Evolutionary conservation across 805 yeast genomes (phyloP), one percentile per base, ranked within the genome.

Genomic region (Wickerhamiella spandovensis): DNA sequence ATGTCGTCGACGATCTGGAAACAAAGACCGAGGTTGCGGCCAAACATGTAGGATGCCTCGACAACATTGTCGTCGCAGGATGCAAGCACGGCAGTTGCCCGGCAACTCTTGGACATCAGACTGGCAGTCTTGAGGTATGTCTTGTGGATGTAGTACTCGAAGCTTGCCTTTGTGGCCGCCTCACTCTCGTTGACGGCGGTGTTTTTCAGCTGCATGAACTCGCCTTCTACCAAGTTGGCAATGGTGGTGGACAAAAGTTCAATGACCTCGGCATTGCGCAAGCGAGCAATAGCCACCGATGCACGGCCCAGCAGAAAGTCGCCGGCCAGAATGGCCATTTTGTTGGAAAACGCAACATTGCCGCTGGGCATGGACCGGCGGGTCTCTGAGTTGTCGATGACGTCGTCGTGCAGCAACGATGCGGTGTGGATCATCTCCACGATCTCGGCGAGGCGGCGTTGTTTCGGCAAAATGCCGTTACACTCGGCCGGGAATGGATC

Each of bases 371-470:
- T 76, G 43, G 95, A 95, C 56, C 98, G 74, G 64, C 98, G 75
- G 32, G 90, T 76, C 61, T 85, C 97, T 44, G 81, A 74, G 61
- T 76, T 72, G 68, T 92, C 98, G 59, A 92, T 90, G 53, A 92
- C 98, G 65, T 92, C 98, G 67, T 92, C 98, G 65, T 92, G 98
- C 49, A 92, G 74, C 56, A 92, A 70, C 12, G 95, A 84, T 2
- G 98, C 97, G 0, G 97, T 92, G 66, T 92, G 98, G 56, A 92
- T 92, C 95, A 92, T 85, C 68, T 92, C 98, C 9, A 90, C 95
- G 60, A 92, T 90, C 68, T 92, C 98, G 1, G 98, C 97, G 50
- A 92, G 73, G 52, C 98, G 75, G 56, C 97, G 75, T 68, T 92
- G 98, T 58, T 92, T 88, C 44, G 98, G 97, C 52, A 90, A 71